Evolutionary conservation across 495 filamentous ascomycete species (phyloP).

Genomic region (Neurospora cerealis): DNA sequence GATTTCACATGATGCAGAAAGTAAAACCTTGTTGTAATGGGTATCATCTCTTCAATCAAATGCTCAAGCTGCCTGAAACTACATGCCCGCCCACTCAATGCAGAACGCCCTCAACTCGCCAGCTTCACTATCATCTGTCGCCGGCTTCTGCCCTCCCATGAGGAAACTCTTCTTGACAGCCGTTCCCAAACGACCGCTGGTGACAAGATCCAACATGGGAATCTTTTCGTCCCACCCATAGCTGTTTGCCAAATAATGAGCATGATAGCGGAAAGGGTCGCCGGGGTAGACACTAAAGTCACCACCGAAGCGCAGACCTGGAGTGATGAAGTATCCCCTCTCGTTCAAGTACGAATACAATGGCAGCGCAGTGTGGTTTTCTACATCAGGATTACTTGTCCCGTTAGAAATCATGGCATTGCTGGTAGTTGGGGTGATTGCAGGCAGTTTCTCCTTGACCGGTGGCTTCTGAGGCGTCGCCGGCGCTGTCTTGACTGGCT

Average conservation of each 20-base stretch:
- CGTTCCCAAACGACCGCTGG: constrained; percentile 78
- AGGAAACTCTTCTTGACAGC: constrained; percentile 93
- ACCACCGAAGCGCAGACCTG: constrained; percentile 88
- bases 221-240: constrained; percentile 81
- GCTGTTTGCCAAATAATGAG: constrained; percentile 74
- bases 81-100: constrained; percentile 30
- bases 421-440: constrained; percentile 17
- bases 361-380: constrained; percentile 36
- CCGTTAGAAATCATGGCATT: constrained; percentile 20
- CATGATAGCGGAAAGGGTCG: constrained; percentile 88
- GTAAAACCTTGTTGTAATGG: background rate
- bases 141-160: constrained; percentile 51
- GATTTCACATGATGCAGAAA: background rate
- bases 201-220: constrained; percentile 70
- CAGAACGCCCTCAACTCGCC: constrained; percentile 21
- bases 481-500: constrained; percentile 6
- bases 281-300: constrained; percentile 92
- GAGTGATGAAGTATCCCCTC: constrained; percentile 75
- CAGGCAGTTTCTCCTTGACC: constrained; percentile 10
- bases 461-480: background rate
- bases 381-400: constrained; percentile 12
- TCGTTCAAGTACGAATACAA: constrained; percentile 71
- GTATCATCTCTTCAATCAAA: background rate
- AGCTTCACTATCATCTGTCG: background rate
- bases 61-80: background rate